These are phyloP conservation scores for Ophiosphaerella herpotricha DNA, from an alignment of 2,329 filamentous ascomycete genomes.

Conservation along the genomic window DNA sequence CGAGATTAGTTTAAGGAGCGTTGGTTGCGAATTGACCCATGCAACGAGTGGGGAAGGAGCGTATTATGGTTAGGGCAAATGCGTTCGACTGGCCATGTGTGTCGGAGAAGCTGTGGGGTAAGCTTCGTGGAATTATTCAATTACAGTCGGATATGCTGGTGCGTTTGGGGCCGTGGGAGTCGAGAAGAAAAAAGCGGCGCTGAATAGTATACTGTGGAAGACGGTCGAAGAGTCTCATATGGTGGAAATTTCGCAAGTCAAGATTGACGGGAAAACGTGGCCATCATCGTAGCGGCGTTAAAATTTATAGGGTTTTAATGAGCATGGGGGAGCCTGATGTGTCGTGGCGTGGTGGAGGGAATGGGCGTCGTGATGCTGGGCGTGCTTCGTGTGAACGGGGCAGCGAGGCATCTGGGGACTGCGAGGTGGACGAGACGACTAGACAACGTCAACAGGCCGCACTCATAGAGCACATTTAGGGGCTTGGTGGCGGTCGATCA, in stretches of 20 bases:
- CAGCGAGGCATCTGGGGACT: slow-evolving; percentile 15
- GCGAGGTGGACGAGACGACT: slow-evolving; percentile 29
- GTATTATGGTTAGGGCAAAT: slow-evolving; percentile 26
- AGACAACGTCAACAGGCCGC: slow-evolving; percentile 31
- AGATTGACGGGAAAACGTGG: slow-evolving; percentile 27
- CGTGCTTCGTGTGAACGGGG: slow-evolving; percentile 3
- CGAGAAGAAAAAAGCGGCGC: neutral
- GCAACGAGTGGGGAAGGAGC: slow-evolving; percentile 18
- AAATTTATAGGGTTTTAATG: slow-evolving; percentile 27
- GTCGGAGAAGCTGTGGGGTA: slow-evolving; percentile 1
- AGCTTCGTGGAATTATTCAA: slow-evolving; percentile 2
- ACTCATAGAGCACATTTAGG: slow-evolving; percentile 20
- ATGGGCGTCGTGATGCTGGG: neutral
- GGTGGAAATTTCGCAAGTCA: slow-evolving; percentile 16
- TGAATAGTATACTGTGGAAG: neutral
- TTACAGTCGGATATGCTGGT: neutral
- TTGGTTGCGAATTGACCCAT: slow-evolving; percentile 1
- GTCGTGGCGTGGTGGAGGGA: slow-evolving; percentile 16
- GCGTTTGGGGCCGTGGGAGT: slow-evolving; percentile 3
- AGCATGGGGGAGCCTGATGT: slow-evolving; percentile 40
- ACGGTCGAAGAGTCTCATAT: slow-evolving; percentile 7
- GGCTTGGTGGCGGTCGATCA: slow-evolving; percentile 39
- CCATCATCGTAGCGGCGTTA: slow-evolving; percentile 43
- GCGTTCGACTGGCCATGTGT: slow-evolving; percentile 8
- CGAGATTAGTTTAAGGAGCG: slow-evolving; percentile 14